These are phyloP conservation scores for Lipomyces spencermartinsiae DNA, from an alignment of 805 yeast species.

Conservation along the genomic window DNA sequence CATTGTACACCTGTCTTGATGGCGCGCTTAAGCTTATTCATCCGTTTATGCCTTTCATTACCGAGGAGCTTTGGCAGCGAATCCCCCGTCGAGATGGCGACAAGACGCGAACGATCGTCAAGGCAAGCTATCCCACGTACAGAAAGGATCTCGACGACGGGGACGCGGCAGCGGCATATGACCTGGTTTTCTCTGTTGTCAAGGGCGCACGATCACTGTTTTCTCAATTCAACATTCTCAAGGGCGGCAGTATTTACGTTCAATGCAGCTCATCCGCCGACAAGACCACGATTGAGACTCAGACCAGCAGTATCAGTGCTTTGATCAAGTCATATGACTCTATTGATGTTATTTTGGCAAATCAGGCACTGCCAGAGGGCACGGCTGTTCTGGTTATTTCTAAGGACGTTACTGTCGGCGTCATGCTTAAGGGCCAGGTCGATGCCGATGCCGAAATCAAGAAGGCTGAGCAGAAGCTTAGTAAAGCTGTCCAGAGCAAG, in stretches of 20 bases:
- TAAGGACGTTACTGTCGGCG: conserved; percentile 82
- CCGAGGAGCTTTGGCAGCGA: conserved; percentile 99
- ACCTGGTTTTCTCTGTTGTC: conserved; percentile 81
- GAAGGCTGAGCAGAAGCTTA: conserved; percentile 80
- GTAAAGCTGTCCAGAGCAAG: conserved; percentile 64
- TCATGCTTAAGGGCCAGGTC: conserved; percentile 91
- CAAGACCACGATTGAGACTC: conserved; percentile 63
- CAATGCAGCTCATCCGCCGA: conserved; percentile 63
- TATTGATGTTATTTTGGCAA: conserved; percentile 39
- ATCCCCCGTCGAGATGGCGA: conserved; percentile 85
- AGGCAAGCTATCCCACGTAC: conserved; percentile 79
- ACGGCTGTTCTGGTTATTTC: conserved; percentile 85
- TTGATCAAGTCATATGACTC: conserved; percentile 64
- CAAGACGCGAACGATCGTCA: conserved; percentile 70
- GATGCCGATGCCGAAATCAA: conserved; percentile 89
- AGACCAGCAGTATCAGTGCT: conserved; percentile 85
- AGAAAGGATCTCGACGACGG: conserved; percentile 64
- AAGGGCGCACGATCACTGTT: conserved; percentile 90
- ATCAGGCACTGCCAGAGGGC: conserved; percentile 77
- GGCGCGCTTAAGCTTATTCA: conserved; percentile 90
- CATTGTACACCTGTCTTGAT: conserved; percentile 90
- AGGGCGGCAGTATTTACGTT: conserved; percentile 85
- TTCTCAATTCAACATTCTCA: conserved; percentile 86
- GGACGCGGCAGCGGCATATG: conserved; percentile 76
- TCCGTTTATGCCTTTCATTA: conserved; percentile 97